Base-by-base conservation (phyloP, 768 basidiomycete genomes). In the Hysterangium stoloniferum region DNA sequence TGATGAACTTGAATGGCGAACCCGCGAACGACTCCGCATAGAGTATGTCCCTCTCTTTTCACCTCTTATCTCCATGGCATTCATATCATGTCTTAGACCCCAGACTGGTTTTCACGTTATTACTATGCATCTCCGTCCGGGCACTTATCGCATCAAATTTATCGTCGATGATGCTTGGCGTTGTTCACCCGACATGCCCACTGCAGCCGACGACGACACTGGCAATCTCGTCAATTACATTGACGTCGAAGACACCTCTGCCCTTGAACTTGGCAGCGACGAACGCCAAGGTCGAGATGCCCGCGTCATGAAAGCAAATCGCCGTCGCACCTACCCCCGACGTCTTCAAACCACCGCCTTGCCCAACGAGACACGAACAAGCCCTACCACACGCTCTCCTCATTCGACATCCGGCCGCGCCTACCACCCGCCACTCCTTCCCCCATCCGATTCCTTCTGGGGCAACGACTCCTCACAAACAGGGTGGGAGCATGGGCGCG, bases 201-300 rank as follows among this genome's bases (percentile, higher is more conserved):
- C 86, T 22, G 91, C 91, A 1, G 91, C 94, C 41, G 91, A 93
- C 62, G 93, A 97, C 62, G 87, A 92, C 59, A 69, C 72, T 47
- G 95, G 95, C 28, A 86, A 85, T 24, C 73, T 98, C 38, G 90
- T 95, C 47, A 98, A 98, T 68, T 97, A 95, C 63, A 82, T 98
- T 52, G 82, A 84, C 37, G 85, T 89, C 1, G 59, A 59, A 46
- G 56, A 60, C 66, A 73, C 34, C 60, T 68, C 17, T 53, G 27
- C 49, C 38, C 53, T 51, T n/a, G 57, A 36, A 15, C 38, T 28
- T 27, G 44, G 56, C n/a, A 29, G 44, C 13, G 52, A 48, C 5
- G 53, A 57, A 59, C 58, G 47, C 17, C 48, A 59, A 32, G 52
- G 48, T 17, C 58, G 58, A 50, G 61, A 62, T 27, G 54, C 59